phyloP scores from a whole-genome alignment of 306 rosid genomes.

The Quercus robur region DNA sequence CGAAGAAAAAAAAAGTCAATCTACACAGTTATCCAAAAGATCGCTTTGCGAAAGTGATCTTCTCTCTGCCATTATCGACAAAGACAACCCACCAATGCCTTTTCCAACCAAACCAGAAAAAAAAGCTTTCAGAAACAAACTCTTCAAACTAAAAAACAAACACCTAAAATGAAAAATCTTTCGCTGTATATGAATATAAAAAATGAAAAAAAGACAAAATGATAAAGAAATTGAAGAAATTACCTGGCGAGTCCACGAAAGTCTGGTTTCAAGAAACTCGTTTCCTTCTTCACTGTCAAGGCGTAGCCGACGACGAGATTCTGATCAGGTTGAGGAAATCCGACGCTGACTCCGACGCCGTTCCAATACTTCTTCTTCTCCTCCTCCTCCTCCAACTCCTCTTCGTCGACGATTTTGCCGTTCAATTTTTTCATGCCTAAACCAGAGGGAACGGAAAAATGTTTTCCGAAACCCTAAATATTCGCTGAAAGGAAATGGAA shows the following conservation, averaged over 20 bases:
- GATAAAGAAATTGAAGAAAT: not conserved
- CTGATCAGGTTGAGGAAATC: not conserved
- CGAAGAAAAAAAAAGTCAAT: not conserved
- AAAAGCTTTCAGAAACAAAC: not conserved
- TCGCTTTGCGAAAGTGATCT: not conserved
- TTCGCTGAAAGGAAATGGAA: not conserved
- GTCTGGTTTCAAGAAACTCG: not conserved
- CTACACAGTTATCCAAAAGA: not conserved
- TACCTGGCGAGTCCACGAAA: not conserved
- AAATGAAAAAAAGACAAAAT: not conserved
- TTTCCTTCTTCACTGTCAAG: conserved; percentile 1
- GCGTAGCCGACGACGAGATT: conserved; percentile 5
- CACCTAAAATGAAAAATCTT: not conserved
- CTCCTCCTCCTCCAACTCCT: not conserved
- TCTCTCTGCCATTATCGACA: not conserved
- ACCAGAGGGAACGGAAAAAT: not conserved
- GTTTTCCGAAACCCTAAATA: not conserved
- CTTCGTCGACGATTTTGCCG: not conserved
- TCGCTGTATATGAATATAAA: not conserved
- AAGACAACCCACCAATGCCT: not conserved
- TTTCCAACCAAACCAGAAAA: not conserved
- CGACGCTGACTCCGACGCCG: not conserved
- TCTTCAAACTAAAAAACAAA: not conserved
- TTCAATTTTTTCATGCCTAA: conserved; percentile 4
- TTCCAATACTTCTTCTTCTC: not conserved